These are phyloP conservation scores for Rhodocollybia butyracea DNA, from an alignment of 768 basidiomycete genomes.

Conservation along the genomic window DNA sequence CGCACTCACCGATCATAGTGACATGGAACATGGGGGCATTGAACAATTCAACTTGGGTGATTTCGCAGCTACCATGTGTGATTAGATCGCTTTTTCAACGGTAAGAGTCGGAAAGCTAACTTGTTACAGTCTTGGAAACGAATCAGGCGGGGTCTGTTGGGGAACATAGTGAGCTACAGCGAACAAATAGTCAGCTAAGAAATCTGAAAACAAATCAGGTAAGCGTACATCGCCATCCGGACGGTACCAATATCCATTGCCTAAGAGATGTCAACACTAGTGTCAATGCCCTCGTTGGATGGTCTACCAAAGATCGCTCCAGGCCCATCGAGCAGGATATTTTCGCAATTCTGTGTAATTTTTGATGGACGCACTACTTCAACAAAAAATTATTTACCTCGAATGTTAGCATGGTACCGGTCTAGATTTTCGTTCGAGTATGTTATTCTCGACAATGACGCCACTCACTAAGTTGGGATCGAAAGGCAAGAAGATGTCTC, in stretches of 20 bases:
- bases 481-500: conserved; percentile 18
- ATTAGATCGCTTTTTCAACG: background rate
- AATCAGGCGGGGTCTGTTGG: conserved; percentile 20
- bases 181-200: too few relatives aligned
- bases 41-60: conserved; percentile 16
- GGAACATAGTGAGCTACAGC: conserved; percentile 15
- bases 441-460: too few relatives aligned
- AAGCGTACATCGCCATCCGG: conserved; percentile 15
- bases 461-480: conserved; percentile 13
- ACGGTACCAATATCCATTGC: conserved; percentile 21
- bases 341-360: conserved; percentile 14
- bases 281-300: background rate
- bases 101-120: background rate
- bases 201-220: too few relatives aligned
- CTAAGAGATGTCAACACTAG: background rate
- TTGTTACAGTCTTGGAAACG: conserved; percentile 22
- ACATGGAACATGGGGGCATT: conserved; percentile 22
- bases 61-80: conserved; percentile 13
- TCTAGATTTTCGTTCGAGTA: too few relatives aligned
- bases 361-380: background rate
- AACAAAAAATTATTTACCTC: conserved; percentile 12
- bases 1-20: conserved; percentile 17
- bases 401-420: conserved; percentile 22
- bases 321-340: conserved; percentile 17
- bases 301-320: conserved; percentile 17